These are phyloP conservation scores for Lathyrus aphaca DNA, from an alignment of 306 rosid species.

Conservation along the genomic window DNA sequence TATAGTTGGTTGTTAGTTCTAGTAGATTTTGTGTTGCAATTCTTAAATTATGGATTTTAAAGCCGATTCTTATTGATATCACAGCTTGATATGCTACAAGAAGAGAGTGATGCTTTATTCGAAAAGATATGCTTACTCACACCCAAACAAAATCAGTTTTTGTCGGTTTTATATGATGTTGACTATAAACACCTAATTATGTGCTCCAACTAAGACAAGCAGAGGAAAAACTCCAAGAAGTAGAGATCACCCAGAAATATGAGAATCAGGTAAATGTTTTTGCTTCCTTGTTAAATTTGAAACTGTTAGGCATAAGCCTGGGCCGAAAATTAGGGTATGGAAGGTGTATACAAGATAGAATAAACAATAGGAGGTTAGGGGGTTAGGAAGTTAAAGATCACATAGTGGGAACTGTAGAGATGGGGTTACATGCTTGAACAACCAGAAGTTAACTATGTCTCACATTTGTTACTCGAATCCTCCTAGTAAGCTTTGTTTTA, in stretches of 20 bases:
- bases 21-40: slow-evolving; percentile 24
- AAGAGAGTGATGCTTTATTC: slow-evolving; percentile 64
- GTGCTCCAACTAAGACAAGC: slow-evolving; percentile 76
- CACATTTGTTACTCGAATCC: no score
- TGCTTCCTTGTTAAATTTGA: slow-evolving; percentile 22
- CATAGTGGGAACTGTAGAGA: no score
- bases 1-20: slow-evolving; percentile 34
- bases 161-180: slow-evolving; percentile 34
- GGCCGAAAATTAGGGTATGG: no score
- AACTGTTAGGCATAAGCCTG: no score
- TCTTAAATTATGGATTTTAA: slow-evolving; percentile 29
- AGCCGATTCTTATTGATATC: slow-evolving; percentile 45
- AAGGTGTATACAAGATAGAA: no score
- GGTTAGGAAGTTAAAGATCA: no score
- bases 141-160: slow-evolving; percentile 19
- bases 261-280: slow-evolving; percentile 78
- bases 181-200: slow-evolving; percentile 34
- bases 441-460: no score
- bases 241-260: slow-evolving; percentile 81
- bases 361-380: no score
- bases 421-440: no score
- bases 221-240: slow-evolving; percentile 80
- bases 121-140: slow-evolving; percentile 62
- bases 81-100: slow-evolving; percentile 98
- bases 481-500: no score